phyloP scores from a whole-genome alignment of 2,329 filamentous ascomycete species.

The Nemania sp. region DNA sequence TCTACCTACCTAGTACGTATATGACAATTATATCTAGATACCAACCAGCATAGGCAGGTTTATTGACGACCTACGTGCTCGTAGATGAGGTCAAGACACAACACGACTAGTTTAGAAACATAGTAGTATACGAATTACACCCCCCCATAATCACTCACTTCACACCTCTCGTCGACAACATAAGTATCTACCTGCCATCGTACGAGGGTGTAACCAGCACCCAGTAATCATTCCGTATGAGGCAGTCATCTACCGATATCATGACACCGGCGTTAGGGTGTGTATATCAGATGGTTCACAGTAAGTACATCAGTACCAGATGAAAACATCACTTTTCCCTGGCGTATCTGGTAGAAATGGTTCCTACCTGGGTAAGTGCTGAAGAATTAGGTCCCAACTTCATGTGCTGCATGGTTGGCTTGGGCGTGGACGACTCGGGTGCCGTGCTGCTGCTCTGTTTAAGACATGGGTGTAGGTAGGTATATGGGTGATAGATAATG shows the following conservation, averaged over 20 bases:
- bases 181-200: neutral
- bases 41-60: neutral
- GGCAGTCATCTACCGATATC: slow-evolving; percentile 11
- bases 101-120: neutral
- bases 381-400: no score
- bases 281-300: neutral
- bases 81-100: neutral
- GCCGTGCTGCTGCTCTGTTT: no score
- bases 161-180: slow-evolving; percentile 1
- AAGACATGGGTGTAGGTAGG: neutral
- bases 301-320: neutral
- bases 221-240: slow-evolving; percentile 13
- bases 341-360: neutral
- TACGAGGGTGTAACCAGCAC: neutral
- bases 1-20: neutral
- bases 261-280: neutral
- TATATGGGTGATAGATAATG: no score
- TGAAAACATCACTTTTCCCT: neutral
- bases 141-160: slow-evolving; percentile 3
- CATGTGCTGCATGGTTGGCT: neutral
- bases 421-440: neutral
- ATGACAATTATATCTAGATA: neutral
- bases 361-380: no score
- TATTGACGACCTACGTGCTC: no score
- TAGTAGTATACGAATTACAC: neutral